phyloP scores from a whole-genome alignment of 768 basidiomycete species.

The Gloeophyllum trabeum region DNA sequence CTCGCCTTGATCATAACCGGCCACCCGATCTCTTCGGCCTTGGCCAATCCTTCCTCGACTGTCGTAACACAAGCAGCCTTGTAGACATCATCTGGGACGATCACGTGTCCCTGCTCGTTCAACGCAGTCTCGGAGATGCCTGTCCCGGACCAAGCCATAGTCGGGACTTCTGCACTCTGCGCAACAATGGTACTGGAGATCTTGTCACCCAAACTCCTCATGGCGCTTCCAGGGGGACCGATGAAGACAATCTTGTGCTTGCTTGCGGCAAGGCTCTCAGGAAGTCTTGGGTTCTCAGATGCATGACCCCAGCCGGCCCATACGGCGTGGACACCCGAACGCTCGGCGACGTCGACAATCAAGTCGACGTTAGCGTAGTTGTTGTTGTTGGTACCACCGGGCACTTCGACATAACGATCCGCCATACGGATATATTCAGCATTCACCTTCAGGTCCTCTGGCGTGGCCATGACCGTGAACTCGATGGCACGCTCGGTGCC shows the following conservation, averaged over 20 bases:
- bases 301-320: slow-evolving; percentile 99
- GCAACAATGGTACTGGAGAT: slow-evolving; percentile 99
- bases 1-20: slow-evolving; percentile 99
- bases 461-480: slow-evolving; percentile 99
- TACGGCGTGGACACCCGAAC: slow-evolving; percentile 94
- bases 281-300: slow-evolving; percentile 94
- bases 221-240: slow-evolving; percentile 96
- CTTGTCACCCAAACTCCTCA: slow-evolving; percentile 98
- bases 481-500: slow-evolving; percentile 93
- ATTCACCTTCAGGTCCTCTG: slow-evolving; percentile 96
- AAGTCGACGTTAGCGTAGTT: slow-evolving; percentile 99
- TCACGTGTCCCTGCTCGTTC: slow-evolving; percentile 82
- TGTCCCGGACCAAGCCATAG: slow-evolving; percentile 98
- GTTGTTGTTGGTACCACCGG: slow-evolving; percentile 97
- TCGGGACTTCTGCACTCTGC: slow-evolving; percentile 91
- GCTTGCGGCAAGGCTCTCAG: slow-evolving; percentile 84
- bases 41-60: slow-evolving; percentile 78
- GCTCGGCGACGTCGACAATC: slow-evolving; percentile 96
- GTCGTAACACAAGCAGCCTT: slow-evolving; percentile 75
- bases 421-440: slow-evolving; percentile 99
- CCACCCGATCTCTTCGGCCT: slow-evolving; percentile 84
- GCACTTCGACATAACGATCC: slow-evolving; percentile 97
- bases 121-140: slow-evolving; percentile 84
- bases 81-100: slow-evolving; percentile 89
- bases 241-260: slow-evolving; percentile 98